Evolutionary conservation across 2,329 filamentous ascomycete species (phyloP).

Genomic region (Alternaria consortialis): DNA sequence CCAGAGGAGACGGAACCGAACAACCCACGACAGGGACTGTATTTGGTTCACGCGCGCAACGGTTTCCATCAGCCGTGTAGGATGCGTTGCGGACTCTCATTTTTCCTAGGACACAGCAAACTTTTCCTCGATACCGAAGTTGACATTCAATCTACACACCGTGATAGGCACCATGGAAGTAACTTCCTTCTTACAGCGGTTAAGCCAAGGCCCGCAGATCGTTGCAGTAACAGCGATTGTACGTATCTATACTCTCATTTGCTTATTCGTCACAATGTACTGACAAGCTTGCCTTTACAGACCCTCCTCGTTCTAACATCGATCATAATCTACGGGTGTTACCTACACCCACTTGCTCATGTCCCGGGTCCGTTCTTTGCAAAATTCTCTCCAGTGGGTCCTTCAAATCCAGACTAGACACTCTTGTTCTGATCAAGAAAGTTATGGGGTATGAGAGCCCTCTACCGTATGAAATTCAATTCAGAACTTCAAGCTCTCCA

Average conservation of each 20-base stretch:
- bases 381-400: constrained; percentile 3
- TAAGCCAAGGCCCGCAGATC: not conserved
- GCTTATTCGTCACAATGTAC: not conserved
- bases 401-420: not conserved
- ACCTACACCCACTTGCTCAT: not conserved
- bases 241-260: not conserved
- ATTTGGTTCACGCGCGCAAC: not conserved
- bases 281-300: not conserved
- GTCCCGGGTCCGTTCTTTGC: not conserved
- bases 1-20: not conserved
- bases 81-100: not conserved
- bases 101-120: not conserved
- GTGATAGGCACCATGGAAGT: not conserved
- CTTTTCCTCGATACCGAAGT: not conserved
- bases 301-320: not conserved
- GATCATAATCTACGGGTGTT: not conserved
- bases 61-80: not conserved
- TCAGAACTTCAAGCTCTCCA: constrained; percentile 6
- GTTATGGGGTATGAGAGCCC: constrained; percentile 4
- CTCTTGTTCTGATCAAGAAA: not conserved
- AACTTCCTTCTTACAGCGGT: not conserved
- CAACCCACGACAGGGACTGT: not conserved
- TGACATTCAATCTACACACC: not conserved
- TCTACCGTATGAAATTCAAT: constrained; percentile 7
- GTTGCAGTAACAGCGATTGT: not conserved